phyloP scores from a whole-genome alignment of 2,329 filamentous ascomycete species.

The Zopfia rhizophila region DNA sequence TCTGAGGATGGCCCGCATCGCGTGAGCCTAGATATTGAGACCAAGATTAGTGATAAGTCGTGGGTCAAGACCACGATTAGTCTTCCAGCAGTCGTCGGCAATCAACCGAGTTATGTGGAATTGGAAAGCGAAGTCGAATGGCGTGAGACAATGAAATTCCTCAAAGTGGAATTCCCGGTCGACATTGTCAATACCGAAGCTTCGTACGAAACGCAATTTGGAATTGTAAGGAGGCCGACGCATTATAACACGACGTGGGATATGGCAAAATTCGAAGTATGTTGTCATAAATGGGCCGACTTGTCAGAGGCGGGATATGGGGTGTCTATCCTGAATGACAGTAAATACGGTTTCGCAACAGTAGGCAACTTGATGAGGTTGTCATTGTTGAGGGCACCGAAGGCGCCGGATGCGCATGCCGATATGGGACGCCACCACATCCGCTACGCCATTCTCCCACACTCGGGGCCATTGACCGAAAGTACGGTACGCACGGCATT shows the following conservation, averaged over 20 bases:
- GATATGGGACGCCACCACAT: constrained; percentile 93
- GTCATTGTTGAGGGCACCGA: constrained; percentile 84
- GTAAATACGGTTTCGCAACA: constrained; percentile 95
- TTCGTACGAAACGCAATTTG: constrained; percentile 94
- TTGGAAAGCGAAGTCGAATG: constrained; percentile 91
- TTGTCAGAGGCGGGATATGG: constrained; percentile 88
- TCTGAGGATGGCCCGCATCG: constrained; percentile 76
- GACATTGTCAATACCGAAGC: constrained; percentile 91
- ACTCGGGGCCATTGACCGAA: constrained; percentile 75
- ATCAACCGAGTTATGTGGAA: constrained; percentile 76
- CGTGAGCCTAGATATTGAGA: constrained; percentile 84
- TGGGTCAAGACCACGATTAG: constrained; percentile 88
- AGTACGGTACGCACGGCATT: constrained; percentile 84
- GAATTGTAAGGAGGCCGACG: constrained; percentile 86
- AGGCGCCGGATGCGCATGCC: constrained; percentile 91
- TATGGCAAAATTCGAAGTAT: constrained; percentile 98
- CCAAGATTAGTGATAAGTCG: constrained; percentile 86
- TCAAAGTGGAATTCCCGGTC: constrained; percentile 98
- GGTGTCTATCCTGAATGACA: constrained; percentile 92
- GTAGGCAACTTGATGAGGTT: constrained; percentile 89
- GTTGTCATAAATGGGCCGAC: constrained; percentile 94
- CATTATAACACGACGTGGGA: constrained; percentile 99
- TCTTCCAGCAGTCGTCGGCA: constrained; percentile 74
- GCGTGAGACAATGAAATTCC: constrained; percentile 96
- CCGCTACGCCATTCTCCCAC: constrained; percentile 90